These are phyloP conservation scores for Debaryomyces subglobosus DNA, from an alignment of 1,139 yeast genomes.

Conservation along the genomic window DNA sequence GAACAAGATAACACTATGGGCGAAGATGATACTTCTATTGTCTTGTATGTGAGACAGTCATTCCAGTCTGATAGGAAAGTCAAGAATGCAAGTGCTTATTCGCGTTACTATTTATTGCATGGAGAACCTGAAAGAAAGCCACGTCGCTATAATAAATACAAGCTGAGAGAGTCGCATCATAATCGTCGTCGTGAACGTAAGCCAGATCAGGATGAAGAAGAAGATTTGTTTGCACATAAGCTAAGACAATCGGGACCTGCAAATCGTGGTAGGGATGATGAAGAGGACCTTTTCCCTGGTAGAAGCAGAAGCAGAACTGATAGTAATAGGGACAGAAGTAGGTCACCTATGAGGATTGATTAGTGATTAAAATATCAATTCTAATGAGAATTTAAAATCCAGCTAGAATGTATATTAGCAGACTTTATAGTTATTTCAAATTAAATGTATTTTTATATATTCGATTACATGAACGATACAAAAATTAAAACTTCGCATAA, in stretches of 20 bases:
- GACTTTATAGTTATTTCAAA: constrained; percentile 1
- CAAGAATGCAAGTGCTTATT: constrained; percentile 58
- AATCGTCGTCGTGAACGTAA: constrained; percentile 8
- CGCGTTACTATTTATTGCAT: constrained; percentile 69
- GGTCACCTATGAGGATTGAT: constrained; percentile 16
- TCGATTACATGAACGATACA: neutral
- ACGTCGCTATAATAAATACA: constrained; percentile 11
- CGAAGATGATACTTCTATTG: constrained; percentile 46
- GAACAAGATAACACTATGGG: constrained; percentile 32
- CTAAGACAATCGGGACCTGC: constrained; percentile 17
- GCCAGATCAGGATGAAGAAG: constrained; percentile 25
- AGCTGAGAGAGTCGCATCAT: constrained; percentile 11
- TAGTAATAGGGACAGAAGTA: constrained; percentile 13
- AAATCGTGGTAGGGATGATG: constrained; percentile 20
- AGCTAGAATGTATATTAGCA: constrained; percentile 4
- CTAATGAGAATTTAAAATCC: neutral
- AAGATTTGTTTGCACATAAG: constrained; percentile 37
- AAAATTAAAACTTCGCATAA: constrained; percentile 12
- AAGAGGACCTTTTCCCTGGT: constrained; percentile 46
- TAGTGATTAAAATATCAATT: constrained; percentile 4
- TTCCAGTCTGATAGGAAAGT: constrained; percentile 59
- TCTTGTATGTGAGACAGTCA: constrained; percentile 52
- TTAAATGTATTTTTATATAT: constrained; percentile 6
- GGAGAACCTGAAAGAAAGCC: constrained; percentile 71
- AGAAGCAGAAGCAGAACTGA: constrained; percentile 14